Conservation (phyloP, 2,329 filamentous ascomycete genomes). For the Aspergillus chevalieri region DNA sequence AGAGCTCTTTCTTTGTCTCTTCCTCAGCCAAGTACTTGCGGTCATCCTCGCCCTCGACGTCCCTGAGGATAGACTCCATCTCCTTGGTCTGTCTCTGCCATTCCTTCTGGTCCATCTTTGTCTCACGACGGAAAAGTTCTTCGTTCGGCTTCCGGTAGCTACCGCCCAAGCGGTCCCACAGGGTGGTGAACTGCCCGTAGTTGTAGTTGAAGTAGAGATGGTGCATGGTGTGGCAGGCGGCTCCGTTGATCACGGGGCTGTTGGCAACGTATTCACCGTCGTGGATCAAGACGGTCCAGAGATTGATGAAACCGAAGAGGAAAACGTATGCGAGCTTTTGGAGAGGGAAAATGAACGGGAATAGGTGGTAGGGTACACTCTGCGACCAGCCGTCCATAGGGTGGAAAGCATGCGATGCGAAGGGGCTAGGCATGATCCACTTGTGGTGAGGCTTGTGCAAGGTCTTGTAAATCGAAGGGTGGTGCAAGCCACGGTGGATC, state of each 20-base stretch:
- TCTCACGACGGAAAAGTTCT: slow-evolving; percentile 71
- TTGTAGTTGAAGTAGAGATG: slow-evolving; percentile 87
- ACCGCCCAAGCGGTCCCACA: slow-evolving; percentile 83
- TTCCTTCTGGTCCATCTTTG: slow-evolving; percentile 70
- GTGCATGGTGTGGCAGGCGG: slow-evolving; percentile 89
- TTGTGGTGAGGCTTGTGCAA: slow-evolving; percentile 98
- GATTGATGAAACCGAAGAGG: slow-evolving; percentile 84
- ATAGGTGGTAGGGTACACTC: slow-evolving; percentile 84
- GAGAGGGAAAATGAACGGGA: slow-evolving; percentile 83
- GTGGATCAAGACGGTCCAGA: slow-evolving; percentile 95
- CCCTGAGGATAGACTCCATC: slow-evolving; percentile 9
- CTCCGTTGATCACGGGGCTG: slow-evolving; percentile 81
- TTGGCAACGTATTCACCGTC: slow-evolving; percentile 93
- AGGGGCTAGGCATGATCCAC: slow-evolving; percentile 97
- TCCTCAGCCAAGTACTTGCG: slow-evolving; percentile 4
- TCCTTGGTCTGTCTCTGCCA: slow-evolving; percentile 60
- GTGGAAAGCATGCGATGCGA: slow-evolving; percentile 88
- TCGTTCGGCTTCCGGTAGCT: slow-evolving; percentile 55
- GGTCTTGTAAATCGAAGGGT: slow-evolving; percentile 71
- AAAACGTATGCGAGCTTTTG: slow-evolving; percentile 82
- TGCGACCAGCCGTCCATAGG: slow-evolving; percentile 85
- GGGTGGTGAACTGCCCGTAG: slow-evolving; percentile 89
- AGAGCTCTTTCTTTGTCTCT: slow-evolving; percentile 7
- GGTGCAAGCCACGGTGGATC: slow-evolving; percentile 79
- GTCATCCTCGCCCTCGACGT: slow-evolving; percentile 9